A percentile compares a stretch with the other conserved stretches of the same genome.
These are phyloP conservation scores for Ophiobolus disseminans DNA, from an alignment of 2,329 filamentous ascomycete genomes.

Conservation along the genomic window DNA sequence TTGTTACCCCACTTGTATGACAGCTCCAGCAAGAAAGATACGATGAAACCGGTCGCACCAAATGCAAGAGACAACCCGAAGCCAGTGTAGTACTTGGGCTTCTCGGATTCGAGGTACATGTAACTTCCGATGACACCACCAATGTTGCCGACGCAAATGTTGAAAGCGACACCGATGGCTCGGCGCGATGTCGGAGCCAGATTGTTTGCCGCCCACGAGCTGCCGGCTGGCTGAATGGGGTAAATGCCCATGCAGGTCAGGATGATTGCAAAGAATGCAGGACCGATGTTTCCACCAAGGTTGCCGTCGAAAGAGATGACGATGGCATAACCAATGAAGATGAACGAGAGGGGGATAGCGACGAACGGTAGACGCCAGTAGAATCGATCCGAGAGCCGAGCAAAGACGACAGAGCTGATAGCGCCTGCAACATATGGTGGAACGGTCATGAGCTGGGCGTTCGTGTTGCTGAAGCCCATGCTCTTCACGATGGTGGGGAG, in stretches of 20 bases:
- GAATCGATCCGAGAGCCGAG: slow-evolving; percentile 32
- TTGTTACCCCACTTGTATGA: slow-evolving; percentile 46
- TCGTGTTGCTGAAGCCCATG: slow-evolving; percentile 40
- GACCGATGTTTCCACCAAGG: slow-evolving; percentile 50
- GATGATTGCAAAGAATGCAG: slow-evolving; percentile 55
- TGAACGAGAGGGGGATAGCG: slow-evolving; percentile 43
- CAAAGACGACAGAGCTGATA: slow-evolving; percentile 31
- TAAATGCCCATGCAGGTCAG: slow-evolving; percentile 52
- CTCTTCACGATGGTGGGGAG: slow-evolving; percentile 35
- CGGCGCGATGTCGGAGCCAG: slow-evolving; percentile 37
- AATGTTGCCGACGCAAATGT: slow-evolving; percentile 38
- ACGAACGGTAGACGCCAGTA: slow-evolving; percentile 38
- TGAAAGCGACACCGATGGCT: slow-evolving; percentile 40
- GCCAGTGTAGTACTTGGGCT: slow-evolving; percentile 46
- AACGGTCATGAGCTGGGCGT: slow-evolving; percentile 39
- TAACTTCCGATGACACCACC: slow-evolving; percentile 43
- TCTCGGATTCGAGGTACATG: slow-evolving; percentile 47
- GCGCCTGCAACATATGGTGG: slow-evolving; percentile 37
- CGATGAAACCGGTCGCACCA: slow-evolving; percentile 30
- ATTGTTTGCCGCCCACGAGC: slow-evolving; percentile 42
- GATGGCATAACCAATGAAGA: slow-evolving; percentile 33
- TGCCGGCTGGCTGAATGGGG: slow-evolving; percentile 39
- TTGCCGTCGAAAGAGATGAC: slow-evolving; percentile 52
- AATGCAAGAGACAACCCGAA: slow-evolving; percentile 45
- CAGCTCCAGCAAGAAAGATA: slow-evolving; percentile 33